Percentiles rank a stretch among this genome's conserved stretches.
phyloP scores from a whole-genome alignment of 75 land plant species.

The Chamaecyparis obtusa region DNA sequence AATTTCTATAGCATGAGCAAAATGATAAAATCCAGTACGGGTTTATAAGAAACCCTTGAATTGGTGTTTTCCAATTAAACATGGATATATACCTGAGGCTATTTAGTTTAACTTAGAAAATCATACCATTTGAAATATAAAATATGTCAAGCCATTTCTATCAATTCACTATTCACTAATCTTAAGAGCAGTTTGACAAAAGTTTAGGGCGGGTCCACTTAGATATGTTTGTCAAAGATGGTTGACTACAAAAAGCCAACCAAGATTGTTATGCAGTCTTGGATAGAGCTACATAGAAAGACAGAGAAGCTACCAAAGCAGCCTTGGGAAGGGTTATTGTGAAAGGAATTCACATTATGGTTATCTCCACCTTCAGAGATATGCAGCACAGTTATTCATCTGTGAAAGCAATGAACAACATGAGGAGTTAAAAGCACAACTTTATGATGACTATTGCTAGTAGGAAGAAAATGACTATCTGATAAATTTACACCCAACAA shows the following conservation, averaged over 20 bases:
- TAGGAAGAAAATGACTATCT: background rate
- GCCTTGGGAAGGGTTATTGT: background rate
- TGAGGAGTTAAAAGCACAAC: background rate
- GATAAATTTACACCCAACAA: background rate
- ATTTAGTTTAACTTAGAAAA: background rate
- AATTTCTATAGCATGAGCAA: background rate
- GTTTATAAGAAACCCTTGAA: background rate
- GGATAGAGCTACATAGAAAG: background rate
- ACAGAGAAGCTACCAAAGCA: background rate
- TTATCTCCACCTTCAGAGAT: background rate
- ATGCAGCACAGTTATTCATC: background rate
- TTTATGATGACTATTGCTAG: background rate
- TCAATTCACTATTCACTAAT: background rate
- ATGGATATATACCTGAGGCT: background rate
- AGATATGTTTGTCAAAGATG: background rate
- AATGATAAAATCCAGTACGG: background rate
- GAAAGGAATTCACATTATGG: background rate
- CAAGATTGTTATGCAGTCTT: background rate
- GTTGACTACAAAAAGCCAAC: background rate
- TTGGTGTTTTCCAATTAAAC: background rate
- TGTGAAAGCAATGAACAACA: background rate
- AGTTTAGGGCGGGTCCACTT: background rate
- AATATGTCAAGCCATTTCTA: background rate
- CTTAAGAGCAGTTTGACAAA: background rate
- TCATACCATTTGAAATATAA: background rate